Conservation (phyloP, 108 stramenopile species). For the Cyclotella baltica region DNA sequence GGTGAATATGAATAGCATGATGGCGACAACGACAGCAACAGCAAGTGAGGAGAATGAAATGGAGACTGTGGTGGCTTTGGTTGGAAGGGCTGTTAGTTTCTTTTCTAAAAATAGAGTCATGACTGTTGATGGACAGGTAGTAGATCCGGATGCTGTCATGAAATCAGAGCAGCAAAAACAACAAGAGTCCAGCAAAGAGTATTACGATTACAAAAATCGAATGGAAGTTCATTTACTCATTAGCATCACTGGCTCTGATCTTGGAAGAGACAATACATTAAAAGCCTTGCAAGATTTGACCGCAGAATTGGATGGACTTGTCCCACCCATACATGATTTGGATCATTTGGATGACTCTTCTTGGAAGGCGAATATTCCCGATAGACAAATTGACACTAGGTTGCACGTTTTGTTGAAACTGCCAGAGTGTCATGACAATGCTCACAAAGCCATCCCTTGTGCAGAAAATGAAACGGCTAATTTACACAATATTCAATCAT, state of each 20-base stretch:
- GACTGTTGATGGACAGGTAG: no score
- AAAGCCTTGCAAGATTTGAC: slow-evolving; percentile 28
- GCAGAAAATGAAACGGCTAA: slow-evolving; percentile 10
- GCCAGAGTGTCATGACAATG: slow-evolving; percentile 16
- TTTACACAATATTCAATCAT: slow-evolving; percentile 18
- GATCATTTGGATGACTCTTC: slow-evolving; percentile 20
- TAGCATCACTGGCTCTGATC: slow-evolving; percentile 24
- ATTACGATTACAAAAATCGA: slow-evolving; percentile 47
- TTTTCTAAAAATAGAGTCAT: slow-evolving; percentile 41
- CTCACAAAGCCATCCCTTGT: slow-evolving; percentile 18
- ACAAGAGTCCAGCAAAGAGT: neutral
- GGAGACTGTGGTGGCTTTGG: slow-evolving; percentile 42
- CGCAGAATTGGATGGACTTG: slow-evolving; percentile 44
- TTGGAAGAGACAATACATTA: slow-evolving; percentile 35
- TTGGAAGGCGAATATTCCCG: slow-evolving; percentile 14
- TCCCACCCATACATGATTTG: slow-evolving; percentile 32
- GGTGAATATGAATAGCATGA: no score
- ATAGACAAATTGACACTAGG: slow-evolving; percentile 38
- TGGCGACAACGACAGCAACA: slow-evolving; percentile 13
- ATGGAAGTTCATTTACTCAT: slow-evolving; percentile 46
- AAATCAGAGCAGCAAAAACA: no score
- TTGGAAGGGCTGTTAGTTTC: slow-evolving; percentile 37
- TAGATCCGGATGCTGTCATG: no score
- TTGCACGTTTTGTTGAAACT: slow-evolving; percentile 39
- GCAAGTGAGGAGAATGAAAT: slow-evolving; percentile 22